Evolutionary conservation across 495 filamentous ascomycete genomes (phyloP), one percentile per base, ranked within the genome.

Genomic region (Annulohypoxylon moriforme): DNA sequence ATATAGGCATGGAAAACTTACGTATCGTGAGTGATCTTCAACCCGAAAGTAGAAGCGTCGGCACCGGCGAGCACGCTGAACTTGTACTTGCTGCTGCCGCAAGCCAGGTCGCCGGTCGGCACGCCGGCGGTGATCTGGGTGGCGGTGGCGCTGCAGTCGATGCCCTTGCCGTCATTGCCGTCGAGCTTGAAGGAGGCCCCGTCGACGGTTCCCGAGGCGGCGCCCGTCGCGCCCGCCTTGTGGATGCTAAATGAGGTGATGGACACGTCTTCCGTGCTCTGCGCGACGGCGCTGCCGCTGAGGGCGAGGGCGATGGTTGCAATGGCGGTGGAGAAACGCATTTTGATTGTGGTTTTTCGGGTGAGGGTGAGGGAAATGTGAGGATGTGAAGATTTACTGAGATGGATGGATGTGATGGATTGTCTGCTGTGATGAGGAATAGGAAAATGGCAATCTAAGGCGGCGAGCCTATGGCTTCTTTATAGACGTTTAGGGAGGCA

Each of bases 241-340:
- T 72, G 64, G 8, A 56, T 47, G 18, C 0, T 16, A 34, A 72
- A 60, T 10, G 24, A 20, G 25, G 34, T 38, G 57, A 68, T 52
- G 52, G 52, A 44, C 14, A 67, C 60, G 14, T 72, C 64, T 63
- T 72, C 69, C 31, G 29, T 20, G 52, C 0, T 10, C 20, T 52
- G 34, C 14, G 69, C 64, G 8, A 64, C 7, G 31, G 60, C 64
- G 60, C 20, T 56, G 55, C 59, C 55, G 38, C 58, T 53, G 60
- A 68, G 36, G 62, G 50, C 18, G 47, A 67, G 22, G 22, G 63
- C 49, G 16, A 63, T 22, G 55, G 34, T 14, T 49, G 58, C 40
- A 16, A 63, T 18, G 55, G 34, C 14, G 57, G 69, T 18, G 46
- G 64, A 60, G 69, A 68, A 72, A 24, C 27, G 69, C 69, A 72